Base-by-base conservation (phyloP, 768 basidiomycete species). In the Lactarius psammicola region DNA sequence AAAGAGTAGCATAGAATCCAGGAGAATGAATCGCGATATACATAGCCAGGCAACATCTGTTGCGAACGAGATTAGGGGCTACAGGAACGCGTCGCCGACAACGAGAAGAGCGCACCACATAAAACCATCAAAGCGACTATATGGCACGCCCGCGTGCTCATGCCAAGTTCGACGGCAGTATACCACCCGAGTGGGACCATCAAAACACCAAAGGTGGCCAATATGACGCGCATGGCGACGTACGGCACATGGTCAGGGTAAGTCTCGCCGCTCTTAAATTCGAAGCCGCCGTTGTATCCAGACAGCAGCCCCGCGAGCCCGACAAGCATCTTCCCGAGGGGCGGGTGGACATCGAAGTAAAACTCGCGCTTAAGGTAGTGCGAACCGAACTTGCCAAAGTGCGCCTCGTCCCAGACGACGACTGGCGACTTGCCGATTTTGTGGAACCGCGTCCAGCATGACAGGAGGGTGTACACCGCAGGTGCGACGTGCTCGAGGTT, bases 381-480 rank as follows among this genome's bases (percentile, higher is more conserved):
- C 59, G 93, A 93, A 59, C 94, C 97, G 78, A 99, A 98, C 79
- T 99, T 98, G 71, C 97, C 97, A 77, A 98, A 99, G 77, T 99
- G 97, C 44, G 97, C 96, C 81, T 99, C 97, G 76, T 99, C 97
- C 97, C 96, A 98, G 65, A 98, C 87, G 76, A 99, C 96, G 69
- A 84, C 74, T 73, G 89, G 84, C 38, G 92, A 83, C 63, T 87
- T 85, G 15, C 97, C 96, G 56, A 99, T 99, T 71, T 88, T 85
- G 80, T 95, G 90, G 77, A 90, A 96, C 33, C 95, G 89, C 6
- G 96, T 97, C 85, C 92, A 94, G 80, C 96, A 95, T 13, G 94
- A 88, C 54, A 98, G 85, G 36, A 96, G 84, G 49, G 95, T 97
- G 80, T 98, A 99, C 44, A 94, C 78, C 61, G 87, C 82, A 8